Evolutionary conservation across 2,329 filamentous ascomycete genomes (phyloP).

Genomic region (Xylariomycetidae sp.): DNA sequence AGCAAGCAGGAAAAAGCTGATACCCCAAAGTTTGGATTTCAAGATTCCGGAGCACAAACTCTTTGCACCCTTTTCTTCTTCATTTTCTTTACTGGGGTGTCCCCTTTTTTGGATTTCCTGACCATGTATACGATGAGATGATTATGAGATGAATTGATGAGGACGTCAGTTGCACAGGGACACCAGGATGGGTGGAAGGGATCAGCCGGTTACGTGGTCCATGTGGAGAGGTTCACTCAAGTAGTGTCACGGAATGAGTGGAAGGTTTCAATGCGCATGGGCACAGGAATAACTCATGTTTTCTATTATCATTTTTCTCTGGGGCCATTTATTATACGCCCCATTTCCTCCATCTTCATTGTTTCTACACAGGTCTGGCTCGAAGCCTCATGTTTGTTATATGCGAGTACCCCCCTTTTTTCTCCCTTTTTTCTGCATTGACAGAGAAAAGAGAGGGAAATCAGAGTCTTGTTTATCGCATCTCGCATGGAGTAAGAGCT

Average conservation of each 20-base stretch:
- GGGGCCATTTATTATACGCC: background rate
- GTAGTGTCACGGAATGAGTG: too few relatives aligned
- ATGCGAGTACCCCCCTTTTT: too few relatives aligned
- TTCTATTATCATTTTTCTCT: conserved; percentile 14
- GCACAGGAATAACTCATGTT: too few relatives aligned
- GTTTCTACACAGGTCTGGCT: conserved; percentile 26
- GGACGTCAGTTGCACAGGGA: conserved; percentile 8
- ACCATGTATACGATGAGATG: conserved; percentile 27
- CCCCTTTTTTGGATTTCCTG: conserved; percentile 16
- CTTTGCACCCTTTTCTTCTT: conserved; percentile 12
- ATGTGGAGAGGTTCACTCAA: too few relatives aligned
- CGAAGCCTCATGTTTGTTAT: too few relatives aligned
- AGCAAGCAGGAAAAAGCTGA: conserved; percentile 9
- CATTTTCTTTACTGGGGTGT: conserved; percentile 10
- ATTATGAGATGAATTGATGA: conserved; percentile 19
- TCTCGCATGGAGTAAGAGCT: conserved; percentile 29
- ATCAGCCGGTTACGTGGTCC: conserved; percentile 5
- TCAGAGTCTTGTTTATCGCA: conserved; percentile 26
- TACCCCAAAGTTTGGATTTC: conserved; percentile 16
- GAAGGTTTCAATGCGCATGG: too few relatives aligned
- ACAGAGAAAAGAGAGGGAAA: too few relatives aligned
- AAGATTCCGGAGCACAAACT: conserved; percentile 6
- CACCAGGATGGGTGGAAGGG: conserved; percentile 10
- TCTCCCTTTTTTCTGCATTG: too few relatives aligned
- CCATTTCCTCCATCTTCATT: conserved; percentile 22